These are phyloP conservation scores for Globisporangium okanoganense DNA, from an alignment of 352 stramenopile species.

Conservation along the genomic window DNA sequence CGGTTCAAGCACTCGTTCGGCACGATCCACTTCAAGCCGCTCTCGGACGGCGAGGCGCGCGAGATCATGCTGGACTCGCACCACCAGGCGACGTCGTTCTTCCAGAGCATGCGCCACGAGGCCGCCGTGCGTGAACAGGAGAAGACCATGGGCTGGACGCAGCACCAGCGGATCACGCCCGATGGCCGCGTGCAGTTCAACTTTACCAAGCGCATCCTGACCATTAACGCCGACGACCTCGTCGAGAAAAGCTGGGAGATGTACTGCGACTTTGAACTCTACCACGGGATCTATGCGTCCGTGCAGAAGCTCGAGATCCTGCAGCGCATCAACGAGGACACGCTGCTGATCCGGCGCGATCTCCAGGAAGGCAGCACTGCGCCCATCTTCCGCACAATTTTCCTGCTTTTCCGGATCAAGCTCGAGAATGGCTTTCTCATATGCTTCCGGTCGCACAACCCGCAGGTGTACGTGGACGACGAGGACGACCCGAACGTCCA, in stretches of 20 bases:
- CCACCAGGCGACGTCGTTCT: constrained; percentile 64
- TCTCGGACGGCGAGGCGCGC: constrained; percentile 40
- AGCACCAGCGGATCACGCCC: constrained; percentile 60
- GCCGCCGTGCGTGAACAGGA: constrained; percentile 25
- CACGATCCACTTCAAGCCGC: constrained; percentile 54
- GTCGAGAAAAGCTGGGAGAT: constrained; percentile 77
- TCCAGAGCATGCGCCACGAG: constrained; percentile 42
- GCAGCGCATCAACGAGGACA: constrained; percentile 76
- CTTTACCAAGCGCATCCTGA: constrained; percentile 69
- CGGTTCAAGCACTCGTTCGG: constrained; percentile 39
- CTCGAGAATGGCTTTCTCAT: constrained; percentile 70
- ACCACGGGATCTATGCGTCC: constrained; percentile 73
- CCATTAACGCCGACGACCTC: constrained; percentile 56
- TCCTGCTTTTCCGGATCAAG: constrained; percentile 69
- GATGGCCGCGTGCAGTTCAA: constrained; percentile 76
- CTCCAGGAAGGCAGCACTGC: constrained; percentile 53
- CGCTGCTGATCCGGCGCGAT: constrained; percentile 66
- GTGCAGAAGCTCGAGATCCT: constrained; percentile 79
- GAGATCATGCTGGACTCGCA: constrained; percentile 77
- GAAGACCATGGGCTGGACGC: constrained; percentile 81
- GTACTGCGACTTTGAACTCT: constrained; percentile 75
- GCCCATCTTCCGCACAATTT: constrained; percentile 75
- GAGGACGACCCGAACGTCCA: constrained; percentile 77
- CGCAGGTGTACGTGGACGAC: constrained; percentile 55
- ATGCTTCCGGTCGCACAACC: constrained; percentile 79